Evolutionary conservation across 768 basidiomycete genomes (phyloP).

Genomic region (Trametes coccinea): DNA sequence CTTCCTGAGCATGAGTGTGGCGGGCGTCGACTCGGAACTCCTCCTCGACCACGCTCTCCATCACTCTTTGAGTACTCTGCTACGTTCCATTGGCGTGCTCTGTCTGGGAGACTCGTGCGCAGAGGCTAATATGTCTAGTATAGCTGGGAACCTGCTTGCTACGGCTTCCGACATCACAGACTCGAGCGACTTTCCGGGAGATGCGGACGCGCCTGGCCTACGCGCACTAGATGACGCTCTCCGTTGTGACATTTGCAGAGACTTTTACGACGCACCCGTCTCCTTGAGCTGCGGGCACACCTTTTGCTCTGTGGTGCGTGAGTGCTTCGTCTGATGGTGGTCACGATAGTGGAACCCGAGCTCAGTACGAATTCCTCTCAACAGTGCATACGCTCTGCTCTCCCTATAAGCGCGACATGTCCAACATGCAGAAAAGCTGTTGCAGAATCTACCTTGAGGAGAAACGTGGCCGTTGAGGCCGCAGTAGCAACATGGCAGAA

Average conservation of each 20-base stretch:
- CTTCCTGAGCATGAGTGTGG: not conserved
- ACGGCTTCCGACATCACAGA: conserved; percentile 37
- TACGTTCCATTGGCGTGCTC: too few relatives aligned
- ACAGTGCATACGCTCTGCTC: conserved; percentile 69
- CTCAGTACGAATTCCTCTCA: not conserved
- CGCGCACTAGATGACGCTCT: conserved; percentile 62
- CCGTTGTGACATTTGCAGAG: conserved; percentile 76
- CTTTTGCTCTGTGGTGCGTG: conserved; percentile 73
- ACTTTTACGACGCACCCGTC: conserved; percentile 72
- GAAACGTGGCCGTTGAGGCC: conserved; percentile 71
- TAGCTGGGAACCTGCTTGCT: conserved; percentile 1
- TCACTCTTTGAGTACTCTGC: too few relatives aligned
- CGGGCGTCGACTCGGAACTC: too few relatives aligned
- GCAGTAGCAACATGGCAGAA: conserved; percentile 68
- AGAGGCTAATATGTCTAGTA: not conserved
- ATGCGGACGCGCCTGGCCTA: conserved; percentile 49
- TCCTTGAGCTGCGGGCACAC: conserved; percentile 76
- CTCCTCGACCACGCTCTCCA: not conserved
- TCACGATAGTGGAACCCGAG: not conserved
- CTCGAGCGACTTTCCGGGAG: conserved; percentile 68
- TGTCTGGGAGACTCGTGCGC: too few relatives aligned
- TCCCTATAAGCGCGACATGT: conserved; percentile 64
- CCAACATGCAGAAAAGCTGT: conserved; percentile 65
- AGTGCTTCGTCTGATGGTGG: not conserved
- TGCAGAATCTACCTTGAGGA: conserved; percentile 63